These are phyloP conservation scores for Fusarium compactum DNA, from an alignment of 2,329 filamentous ascomycete genomes.

Conservation along the genomic window DNA sequence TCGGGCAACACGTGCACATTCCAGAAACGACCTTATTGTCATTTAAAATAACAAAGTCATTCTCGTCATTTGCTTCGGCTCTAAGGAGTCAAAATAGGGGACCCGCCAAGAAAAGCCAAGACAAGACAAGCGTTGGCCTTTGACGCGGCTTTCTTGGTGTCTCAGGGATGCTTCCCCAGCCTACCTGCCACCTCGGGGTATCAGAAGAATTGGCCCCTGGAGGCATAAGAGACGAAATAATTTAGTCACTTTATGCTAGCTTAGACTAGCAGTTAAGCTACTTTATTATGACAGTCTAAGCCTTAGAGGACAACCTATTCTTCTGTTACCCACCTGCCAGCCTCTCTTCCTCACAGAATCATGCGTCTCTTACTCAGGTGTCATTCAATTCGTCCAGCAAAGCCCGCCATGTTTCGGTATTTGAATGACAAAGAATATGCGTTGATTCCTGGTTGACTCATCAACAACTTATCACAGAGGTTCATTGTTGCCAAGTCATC, in stretches of 20 bases:
- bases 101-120: constrained; percentile 41
- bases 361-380: neutral
- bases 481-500: neutral
- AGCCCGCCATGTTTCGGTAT: constrained; percentile 16
- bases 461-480: neutral
- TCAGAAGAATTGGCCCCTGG: too few species aligned
- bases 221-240: neutral
- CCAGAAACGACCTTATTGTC: constrained; percentile 15
- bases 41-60: constrained; percentile 12
- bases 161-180: neutral
- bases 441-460: neutral
- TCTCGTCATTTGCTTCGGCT: constrained; percentile 4
- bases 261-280: too few species aligned
- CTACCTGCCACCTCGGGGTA: too few species aligned
- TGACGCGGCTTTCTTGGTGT: constrained; percentile 14
- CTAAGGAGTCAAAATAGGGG: constrained; percentile 4
- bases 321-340: neutral
- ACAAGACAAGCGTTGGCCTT: constrained; percentile 30
- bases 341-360: constrained; percentile 12
- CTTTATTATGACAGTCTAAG: too few species aligned
- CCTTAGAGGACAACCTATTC: too few species aligned
- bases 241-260: neutral
- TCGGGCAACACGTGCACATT: constrained; percentile 26
- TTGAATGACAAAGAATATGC: neutral
- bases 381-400: neutral